Base-by-base conservation (phyloP, 2,329 filamentous ascomycete species). In the Ilyonectria sp. region DNA sequence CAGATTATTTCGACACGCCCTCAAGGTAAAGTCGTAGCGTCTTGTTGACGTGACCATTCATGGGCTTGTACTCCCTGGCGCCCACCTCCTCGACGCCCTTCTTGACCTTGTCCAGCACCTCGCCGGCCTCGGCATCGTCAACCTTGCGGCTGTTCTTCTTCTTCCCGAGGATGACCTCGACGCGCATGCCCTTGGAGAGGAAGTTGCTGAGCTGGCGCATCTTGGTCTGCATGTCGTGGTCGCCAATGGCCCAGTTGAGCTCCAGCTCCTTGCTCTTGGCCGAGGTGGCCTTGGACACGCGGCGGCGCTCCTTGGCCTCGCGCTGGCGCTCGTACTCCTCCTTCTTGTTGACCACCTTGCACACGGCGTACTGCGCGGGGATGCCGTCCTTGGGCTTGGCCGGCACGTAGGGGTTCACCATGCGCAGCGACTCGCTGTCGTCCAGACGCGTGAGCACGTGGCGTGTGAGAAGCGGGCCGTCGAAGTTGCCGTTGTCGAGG, bases 211-310 rank as follows among this genome's bases (percentile, higher is more conserved):
- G 79, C 82, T 90, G 89, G 75, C 87, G 87, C 79, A 96, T 78
- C 77, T 91, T 89, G 78, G 93, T 91, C n/a, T 82, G 82, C 59
- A 97, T 79, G 82, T 98, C 95, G 77, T 95, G 88, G 13, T 81
- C 77, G 68, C 90, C 91, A 75, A 97, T 97, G 37, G 92, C 91
- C 95, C 95, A 98, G 79, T 94, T 95, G 74, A 98, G 74, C 82
- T 98, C 95, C n/a, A 98, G 80, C 77, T 92, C 91, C 83, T 98
- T 98, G 17, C 80, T 77, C 71, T 84, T 85, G 40, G 82, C 67
- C 71, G 80, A 78, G 69, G 82, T 76, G 73, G 74, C 72, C 65
- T 83, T 81, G 52, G 83, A 83, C 71, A 77, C 83, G 73, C 81
- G 80, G 69, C 83, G 82, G 70, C 81, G 83, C 68, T 84, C 80